phyloP scores from a whole-genome alignment of 2,329 filamentous ascomycete genomes.

The Claviceps monticola region DNA sequence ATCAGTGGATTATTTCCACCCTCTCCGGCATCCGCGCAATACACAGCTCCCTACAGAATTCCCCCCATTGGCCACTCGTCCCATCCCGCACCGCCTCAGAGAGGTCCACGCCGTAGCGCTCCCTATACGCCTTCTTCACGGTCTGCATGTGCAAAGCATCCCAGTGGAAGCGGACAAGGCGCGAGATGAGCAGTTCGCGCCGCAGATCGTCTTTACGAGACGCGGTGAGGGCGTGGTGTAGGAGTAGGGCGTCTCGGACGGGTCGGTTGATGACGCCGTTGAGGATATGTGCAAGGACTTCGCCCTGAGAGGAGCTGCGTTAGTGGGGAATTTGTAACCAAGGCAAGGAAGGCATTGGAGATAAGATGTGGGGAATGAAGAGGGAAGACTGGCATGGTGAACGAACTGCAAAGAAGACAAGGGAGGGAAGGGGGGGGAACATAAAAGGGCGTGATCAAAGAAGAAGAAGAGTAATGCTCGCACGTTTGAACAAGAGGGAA shows the following conservation, averaged over 20 bases:
- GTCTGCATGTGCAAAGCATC: slow-evolving; percentile 67
- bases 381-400: too few species aligned
- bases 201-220: slow-evolving; percentile 58
- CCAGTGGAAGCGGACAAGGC: slow-evolving; percentile 86
- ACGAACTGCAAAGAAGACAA: too few species aligned
- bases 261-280: slow-evolving; percentile 95
- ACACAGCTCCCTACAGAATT: slow-evolving; percentile 60
- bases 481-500: background rate
- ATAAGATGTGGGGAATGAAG: too few species aligned
- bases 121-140: slow-evolving; percentile 67
- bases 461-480: background rate
- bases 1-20: slow-evolving; percentile 4
- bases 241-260: slow-evolving; percentile 77
- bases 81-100: slow-evolving; percentile 68
- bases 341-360: too few species aligned
- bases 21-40: slow-evolving; percentile 41
- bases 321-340: too few species aligned
- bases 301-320: slow-evolving; percentile 46
- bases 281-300: slow-evolving; percentile 86
- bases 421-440: too few species aligned
- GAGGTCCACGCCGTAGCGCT: slow-evolving; percentile 61
- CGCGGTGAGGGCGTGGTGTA: slow-evolving; percentile 77
- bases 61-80: slow-evolving; percentile 61
- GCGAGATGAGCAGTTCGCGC: slow-evolving; percentile 74
- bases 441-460: background rate